Percentiles rank a stretch among this genome's conserved stretches.
Conservation (phyloP, 2,329 filamentous ascomycete genomes). For the Kalaharituber pfeilii region DNA sequence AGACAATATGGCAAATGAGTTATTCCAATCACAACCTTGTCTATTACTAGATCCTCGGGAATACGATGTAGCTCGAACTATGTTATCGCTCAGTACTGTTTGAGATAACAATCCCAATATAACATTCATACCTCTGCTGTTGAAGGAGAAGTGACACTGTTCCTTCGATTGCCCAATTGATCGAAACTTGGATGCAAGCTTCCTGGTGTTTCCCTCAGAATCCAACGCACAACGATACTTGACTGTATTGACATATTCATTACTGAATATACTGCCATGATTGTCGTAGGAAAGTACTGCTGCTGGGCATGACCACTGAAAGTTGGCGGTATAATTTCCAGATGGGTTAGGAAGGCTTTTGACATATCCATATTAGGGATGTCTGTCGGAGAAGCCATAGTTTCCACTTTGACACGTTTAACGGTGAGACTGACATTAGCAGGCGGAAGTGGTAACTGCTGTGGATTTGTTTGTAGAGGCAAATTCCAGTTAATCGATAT, state of each 20-base stretch:
- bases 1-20: slow-evolving; percentile 53
- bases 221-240: slow-evolving; percentile 70
- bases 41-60: slow-evolving; percentile 44
- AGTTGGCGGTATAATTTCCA: slow-evolving; percentile 54
- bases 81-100: slow-evolving; percentile 23
- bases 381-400: slow-evolving; percentile 21
- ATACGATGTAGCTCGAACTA: slow-evolving; percentile 42
- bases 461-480: slow-evolving; percentile 39
- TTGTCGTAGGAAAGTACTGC: slow-evolving; percentile 39
- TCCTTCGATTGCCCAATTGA: slow-evolving; percentile 50
- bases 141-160: slow-evolving; percentile 29
- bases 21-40: slow-evolving; percentile 54
- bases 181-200: slow-evolving; percentile 59
- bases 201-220: slow-evolving; percentile 48
- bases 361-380: slow-evolving; percentile 34
- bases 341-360: slow-evolving; percentile 49
- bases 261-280: slow-evolving; percentile 51
- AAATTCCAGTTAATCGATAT: slow-evolving; percentile 58
- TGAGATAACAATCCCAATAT: neutral
- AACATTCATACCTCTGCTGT: slow-evolving; percentile 25
- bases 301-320: slow-evolving; percentile 41
- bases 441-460: slow-evolving; percentile 28
- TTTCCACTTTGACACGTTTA: slow-evolving; percentile 20
- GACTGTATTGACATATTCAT: slow-evolving; percentile 37
- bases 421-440: slow-evolving; percentile 14